Percentiles rank a stretch among this genome's conserved stretches.
Evolutionary conservation across 2,329 filamentous ascomycete genomes (phyloP).

Genomic region (Fusarium sp.): DNA sequence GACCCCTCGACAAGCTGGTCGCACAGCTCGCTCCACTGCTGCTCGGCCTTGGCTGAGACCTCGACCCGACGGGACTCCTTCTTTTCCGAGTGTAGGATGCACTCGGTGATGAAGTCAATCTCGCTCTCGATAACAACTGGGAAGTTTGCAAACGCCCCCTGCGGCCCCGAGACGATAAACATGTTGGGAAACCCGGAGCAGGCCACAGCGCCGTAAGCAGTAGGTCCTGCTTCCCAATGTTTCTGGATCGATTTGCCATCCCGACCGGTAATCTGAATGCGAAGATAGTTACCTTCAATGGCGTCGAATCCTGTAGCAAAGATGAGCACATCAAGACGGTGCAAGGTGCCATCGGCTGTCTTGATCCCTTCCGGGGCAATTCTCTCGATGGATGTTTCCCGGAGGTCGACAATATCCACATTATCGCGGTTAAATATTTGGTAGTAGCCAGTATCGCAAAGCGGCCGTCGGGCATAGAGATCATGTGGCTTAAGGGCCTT

Average conservation of each 20-base stretch:
- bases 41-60: neutral
- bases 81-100: conserved; percentile 2
- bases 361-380: conserved; percentile 53
- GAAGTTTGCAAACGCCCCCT: conserved; percentile 16
- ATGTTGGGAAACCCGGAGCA: neutral
- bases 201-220: neutral
- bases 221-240: neutral
- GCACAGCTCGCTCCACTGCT: neutral
- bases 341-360: conserved; percentile 47
- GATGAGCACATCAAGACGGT: conserved; percentile 52
- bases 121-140: conserved; percentile 11
- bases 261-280: neutral
- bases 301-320: conserved; percentile 29
- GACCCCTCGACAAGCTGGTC: conserved; percentile 2
- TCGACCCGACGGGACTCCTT: neutral
- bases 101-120: conserved; percentile 10
- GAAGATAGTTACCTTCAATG: neutral
- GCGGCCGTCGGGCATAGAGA: conserved; percentile 29
- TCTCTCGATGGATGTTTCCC: conserved; percentile 18
- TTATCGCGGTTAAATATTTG: neutral
- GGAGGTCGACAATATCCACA: neutral
- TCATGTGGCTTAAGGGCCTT: conserved; percentile 27
- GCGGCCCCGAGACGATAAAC: conserved; percentile 5
- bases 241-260: neutral
- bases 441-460: neutral